Conservation (phyloP, 257 asterid genomes). For the Verbascum thapsus region DNA sequence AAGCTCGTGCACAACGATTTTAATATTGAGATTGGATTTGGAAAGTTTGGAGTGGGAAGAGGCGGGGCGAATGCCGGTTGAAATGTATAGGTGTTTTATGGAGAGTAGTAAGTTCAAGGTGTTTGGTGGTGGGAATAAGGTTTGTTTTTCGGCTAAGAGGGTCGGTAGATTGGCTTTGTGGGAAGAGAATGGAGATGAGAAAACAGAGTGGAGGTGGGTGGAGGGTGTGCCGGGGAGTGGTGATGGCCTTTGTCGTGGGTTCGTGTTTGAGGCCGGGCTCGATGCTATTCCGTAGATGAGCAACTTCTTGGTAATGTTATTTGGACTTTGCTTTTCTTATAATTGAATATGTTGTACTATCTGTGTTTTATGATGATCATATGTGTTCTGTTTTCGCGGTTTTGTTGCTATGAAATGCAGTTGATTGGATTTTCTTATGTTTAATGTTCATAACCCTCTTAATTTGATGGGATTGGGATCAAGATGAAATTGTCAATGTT, state of each 20-base stretch:
- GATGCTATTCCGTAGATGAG: slow-evolving; percentile 51
- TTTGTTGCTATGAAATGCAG: slow-evolving; percentile 13
- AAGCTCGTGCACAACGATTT: slow-evolving; percentile 77
- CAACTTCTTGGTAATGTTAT: slow-evolving; percentile 29
- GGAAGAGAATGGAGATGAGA: slow-evolving; percentile 68
- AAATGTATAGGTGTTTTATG: slow-evolving; percentile 72
- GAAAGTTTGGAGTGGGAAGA: slow-evolving; percentile 93
- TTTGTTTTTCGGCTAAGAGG: slow-evolving; percentile 90
- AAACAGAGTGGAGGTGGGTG: slow-evolving; percentile 84
- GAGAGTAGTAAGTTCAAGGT: slow-evolving; percentile 96
- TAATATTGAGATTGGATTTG: slow-evolving; percentile 84
- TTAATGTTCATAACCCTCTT: slow-evolving; percentile 8
- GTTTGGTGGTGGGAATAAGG: slow-evolving; percentile 84
- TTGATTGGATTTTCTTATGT: too few species aligned
- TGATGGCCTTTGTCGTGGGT: slow-evolving; percentile 87
- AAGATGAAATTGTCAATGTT: neutral
- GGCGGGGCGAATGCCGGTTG: slow-evolving; percentile 88
- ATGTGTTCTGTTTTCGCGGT: too few species aligned
- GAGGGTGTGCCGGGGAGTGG: slow-evolving; percentile 82
- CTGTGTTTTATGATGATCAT: neutral
- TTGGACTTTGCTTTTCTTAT: neutral
- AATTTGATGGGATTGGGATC: neutral
- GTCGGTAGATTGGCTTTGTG: slow-evolving; percentile 81
- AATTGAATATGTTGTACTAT: too few species aligned
- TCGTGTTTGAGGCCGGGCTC: slow-evolving; percentile 75